Evolutionary conservation across 768 basidiomycete genomes (phyloP).

Genomic region (Mycena latifolia): DNA sequence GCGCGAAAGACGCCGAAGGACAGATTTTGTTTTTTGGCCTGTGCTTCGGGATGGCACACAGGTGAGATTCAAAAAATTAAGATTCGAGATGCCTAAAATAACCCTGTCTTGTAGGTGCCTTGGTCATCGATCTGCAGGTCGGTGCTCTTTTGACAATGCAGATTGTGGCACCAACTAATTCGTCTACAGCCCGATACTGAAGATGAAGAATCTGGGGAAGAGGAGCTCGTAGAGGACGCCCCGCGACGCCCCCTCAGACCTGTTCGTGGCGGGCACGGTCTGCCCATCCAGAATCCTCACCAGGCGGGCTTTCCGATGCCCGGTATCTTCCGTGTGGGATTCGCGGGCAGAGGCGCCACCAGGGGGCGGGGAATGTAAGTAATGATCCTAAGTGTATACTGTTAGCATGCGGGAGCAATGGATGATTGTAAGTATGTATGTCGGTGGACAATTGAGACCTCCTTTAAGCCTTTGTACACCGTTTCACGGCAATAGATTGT

Average conservation of each 20-base stretch:
- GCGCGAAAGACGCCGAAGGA: conserved; percentile 61
- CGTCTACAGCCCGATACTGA: conserved; percentile 44
- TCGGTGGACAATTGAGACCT: conserved; percentile 6
- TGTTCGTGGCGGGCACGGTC: conserved; percentile 26
- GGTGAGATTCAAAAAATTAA: conserved; percentile 9
- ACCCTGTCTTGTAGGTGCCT: conserved; percentile 62
- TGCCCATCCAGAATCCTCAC: conserved; percentile 51
- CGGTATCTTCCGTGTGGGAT: conserved; percentile 66
- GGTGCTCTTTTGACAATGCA: conserved; percentile 34
- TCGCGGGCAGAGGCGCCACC: conserved; percentile 65
- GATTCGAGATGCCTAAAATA: neutral
- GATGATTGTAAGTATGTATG: conserved; percentile 16
- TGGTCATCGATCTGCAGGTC: conserved; percentile 89
- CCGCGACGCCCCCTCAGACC: conserved; percentile 13
- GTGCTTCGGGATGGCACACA: conserved; percentile 93
- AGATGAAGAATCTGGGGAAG: conserved; percentile 44
- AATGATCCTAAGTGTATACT: conserved; percentile 13
- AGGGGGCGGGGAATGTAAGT: conserved; percentile 39
- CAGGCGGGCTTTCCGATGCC: conserved; percentile 23
- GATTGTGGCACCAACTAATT: conserved; percentile 14
- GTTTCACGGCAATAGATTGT: conserved; percentile 30
- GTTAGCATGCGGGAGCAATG: conserved; percentile 8
- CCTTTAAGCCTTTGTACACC: conserved; percentile 1
- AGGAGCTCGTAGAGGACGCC: conserved; percentile 47
- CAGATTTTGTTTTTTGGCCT: conserved; percentile 82